Base-by-base conservation (phyloP, 345 rosid genomes). In the Chamaenerion angustifolium region DNA sequence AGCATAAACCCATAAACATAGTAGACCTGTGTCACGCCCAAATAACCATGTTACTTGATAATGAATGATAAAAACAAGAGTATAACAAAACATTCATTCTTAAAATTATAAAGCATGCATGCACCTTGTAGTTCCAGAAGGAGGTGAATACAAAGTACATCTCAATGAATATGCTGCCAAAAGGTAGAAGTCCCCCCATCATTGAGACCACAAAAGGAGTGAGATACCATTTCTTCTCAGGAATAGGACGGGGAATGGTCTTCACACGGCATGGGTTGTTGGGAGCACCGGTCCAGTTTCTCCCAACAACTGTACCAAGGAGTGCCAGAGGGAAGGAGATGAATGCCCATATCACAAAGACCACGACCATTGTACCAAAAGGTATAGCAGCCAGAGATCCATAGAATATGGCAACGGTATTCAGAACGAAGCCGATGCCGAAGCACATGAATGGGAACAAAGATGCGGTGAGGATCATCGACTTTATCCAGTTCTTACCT, bases 131-230 rank as follows among this genome's bases (percentile, higher is more conserved):
- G 57, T 88, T 88, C 96, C 96, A 88, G 68, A 88, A 88, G 63
- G 96, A 88, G 10, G 96, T 88, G 78, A 88, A 88, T 66, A 88
- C 95, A 60, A 88, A 88, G 63, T 88, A 88, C 95, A 88, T 88
- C 76, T 88, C 96, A 17, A 88, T 88, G 70, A 88, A 88, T 63
- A 88, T 88, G 78, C 96, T 88, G 59, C 95, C 96, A 63, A 88
- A 88, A 45, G 96, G 96, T 51, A 88, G 58, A 48, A 88, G 65
- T 61, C 96, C 96, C 46, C 96, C 96, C 95, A 88, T 82, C 72
- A 88, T 56, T 3, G 96, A 88, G 18, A 88, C 95, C 48, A 88
- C 85, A 13, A 88, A 76, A 37, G 96, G 94, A 18, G 96, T 84
- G 35, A 88, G 82, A 78, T 81, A 88, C 96, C 96, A 88, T 55